Evolutionary conservation across 1,284 basidiomycete species (phyloP), one percentile per base, ranked within the genome.

Genomic region (Ceratobasidium sp.): DNA sequence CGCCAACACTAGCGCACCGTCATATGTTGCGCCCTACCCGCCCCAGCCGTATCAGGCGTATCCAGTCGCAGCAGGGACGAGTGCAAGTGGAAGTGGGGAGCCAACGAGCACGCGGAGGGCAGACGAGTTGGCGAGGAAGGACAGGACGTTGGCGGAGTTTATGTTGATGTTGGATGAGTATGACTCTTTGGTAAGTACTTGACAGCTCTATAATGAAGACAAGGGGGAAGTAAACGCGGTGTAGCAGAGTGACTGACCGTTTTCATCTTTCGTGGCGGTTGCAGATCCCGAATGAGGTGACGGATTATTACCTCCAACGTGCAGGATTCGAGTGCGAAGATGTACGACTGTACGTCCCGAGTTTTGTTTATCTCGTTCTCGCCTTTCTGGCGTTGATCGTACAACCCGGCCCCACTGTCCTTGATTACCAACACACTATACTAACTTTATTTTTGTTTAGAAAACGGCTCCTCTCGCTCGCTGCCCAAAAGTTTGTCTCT

Each of bases 261-360:
- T 62, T 22, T 24, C 5, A 24, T 31, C 37, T 62, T 43, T 46
- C 39, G 66, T 56, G 66, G 66, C 54, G 66, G n/a, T 29, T 16
- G 39, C 80, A 98, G 95, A 96, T 99, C 78, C 98, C 98, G 1
- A 98, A 97, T 81, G 96, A 99, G 82, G 96, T 99, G 16, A 98
- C 97, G 3, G 95, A 98, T 80, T 98, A 97, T 83, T 99, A 98
- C 83, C 88, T 99, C 11, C 96, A 99, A 82, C 88, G 92, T 76
- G 94, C 96, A 24, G 98, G 98, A 0, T 98, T 99, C 82, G 96
- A 98, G 80, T 96, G 94, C 81, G 91, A 96, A 77, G 97, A 99
- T 81, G 89, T 95, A 31, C 88, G 95, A 79, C 82, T 98, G 95
- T 97, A 80, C 81, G 90, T 85, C 66, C 31, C 11, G 27, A 56